A percentile compares a stretch with the other conserved stretches of the same genome.
Conservation (phyloP, 495 filamentous ascomycete genomes). For the Penicillium angulare region DNA sequence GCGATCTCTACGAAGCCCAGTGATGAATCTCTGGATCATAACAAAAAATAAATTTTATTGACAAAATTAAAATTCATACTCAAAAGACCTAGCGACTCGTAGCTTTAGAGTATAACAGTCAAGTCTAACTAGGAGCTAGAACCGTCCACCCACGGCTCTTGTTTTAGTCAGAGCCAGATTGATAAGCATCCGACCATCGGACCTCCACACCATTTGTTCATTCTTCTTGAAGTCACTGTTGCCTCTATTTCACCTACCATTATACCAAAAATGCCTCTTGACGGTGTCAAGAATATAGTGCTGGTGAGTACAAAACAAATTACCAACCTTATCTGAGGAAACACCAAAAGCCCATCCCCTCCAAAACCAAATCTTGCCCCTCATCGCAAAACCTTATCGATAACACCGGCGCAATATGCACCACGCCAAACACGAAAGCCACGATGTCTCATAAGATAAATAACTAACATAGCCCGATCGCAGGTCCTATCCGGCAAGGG, state of each 20-base stretch:
- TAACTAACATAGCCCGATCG: neutral
- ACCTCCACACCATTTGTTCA: slow-evolving; percentile 17
- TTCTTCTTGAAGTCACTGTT: slow-evolving; percentile 4
- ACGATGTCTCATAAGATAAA: neutral
- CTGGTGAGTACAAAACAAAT: slow-evolving; percentile 47
- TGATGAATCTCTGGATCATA: neutral
- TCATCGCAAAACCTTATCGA: slow-evolving; percentile 41
- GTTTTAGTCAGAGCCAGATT: slow-evolving; percentile 33
- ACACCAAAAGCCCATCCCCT: neutral
- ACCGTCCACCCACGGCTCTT: slow-evolving; percentile 1
- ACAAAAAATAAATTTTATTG: neutral
- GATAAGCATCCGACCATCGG: slow-evolving; percentile 45
- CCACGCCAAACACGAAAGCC: neutral
- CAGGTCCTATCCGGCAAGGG: slow-evolving; percentile 92
- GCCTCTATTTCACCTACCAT: slow-evolving; percentile 3
- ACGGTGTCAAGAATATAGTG: slow-evolving; percentile 53
- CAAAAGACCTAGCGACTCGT: no score
- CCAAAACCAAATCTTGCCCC: slow-evolving; percentile 11
- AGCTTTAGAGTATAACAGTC: no score
- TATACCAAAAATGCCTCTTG: slow-evolving; percentile 41
- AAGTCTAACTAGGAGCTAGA: no score
- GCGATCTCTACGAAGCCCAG: neutral
- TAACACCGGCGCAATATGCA: slow-evolving; percentile 25
- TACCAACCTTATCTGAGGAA: no score
- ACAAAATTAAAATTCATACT: neutral